Percentiles rank a stretch among this genome's conserved stretches.
Evolutionary conservation across 352 stramenopile genomes (phyloP).

Genomic region (Globisporangium uncinulatum): DNA sequence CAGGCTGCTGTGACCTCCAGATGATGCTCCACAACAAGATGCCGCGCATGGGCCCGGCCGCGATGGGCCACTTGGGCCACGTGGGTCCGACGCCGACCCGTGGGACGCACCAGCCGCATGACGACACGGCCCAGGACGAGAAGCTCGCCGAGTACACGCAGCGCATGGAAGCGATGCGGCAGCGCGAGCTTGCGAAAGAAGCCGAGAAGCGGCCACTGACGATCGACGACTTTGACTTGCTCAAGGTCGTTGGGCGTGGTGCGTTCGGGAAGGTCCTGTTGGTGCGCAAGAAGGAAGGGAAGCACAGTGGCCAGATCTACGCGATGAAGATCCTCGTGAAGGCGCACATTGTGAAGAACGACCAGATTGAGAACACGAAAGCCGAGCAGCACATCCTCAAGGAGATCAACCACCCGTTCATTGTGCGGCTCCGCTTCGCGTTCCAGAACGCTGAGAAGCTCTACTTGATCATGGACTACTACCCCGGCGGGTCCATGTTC

Average conservation of each 20-base stretch:
- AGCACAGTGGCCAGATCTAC: constrained; percentile 84
- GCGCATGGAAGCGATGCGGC: constrained; percentile 75
- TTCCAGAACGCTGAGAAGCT: constrained; percentile 90
- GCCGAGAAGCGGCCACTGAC: constrained; percentile 60
- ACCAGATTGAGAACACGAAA: constrained; percentile 92
- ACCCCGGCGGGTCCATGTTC: constrained; percentile 87
- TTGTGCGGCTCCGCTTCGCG: constrained; percentile 80
- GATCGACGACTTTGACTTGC: constrained; percentile 93
- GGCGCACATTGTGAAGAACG: constrained; percentile 89
- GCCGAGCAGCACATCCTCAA: constrained; percentile 88
- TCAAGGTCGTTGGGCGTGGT: constrained; percentile 94
- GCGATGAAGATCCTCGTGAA: constrained; percentile 95
- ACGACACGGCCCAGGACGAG: constrained; percentile 35
- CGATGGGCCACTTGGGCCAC: constrained; percentile 10
- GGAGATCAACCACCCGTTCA: constrained; percentile 86
- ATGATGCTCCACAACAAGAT: constrained; percentile 87
- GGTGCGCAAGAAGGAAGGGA: constrained; percentile 90
- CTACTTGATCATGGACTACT: constrained; percentile 97
- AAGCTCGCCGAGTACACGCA: constrained; percentile 60
- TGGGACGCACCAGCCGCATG: constrained; percentile 1
- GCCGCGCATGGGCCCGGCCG: constrained; percentile 35
- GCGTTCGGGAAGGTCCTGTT: constrained; percentile 95
- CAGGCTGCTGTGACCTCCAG: constrained; percentile 80
- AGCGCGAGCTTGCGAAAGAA: constrained; percentile 66
- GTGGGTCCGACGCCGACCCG: constrained; percentile 6